A percentile compares a stretch with the other conserved stretches of the same genome.
Evolutionary conservation across 2,329 filamentous ascomycete genomes (phyloP).

Genomic region (Apiospora kogelbergensis): DNA sequence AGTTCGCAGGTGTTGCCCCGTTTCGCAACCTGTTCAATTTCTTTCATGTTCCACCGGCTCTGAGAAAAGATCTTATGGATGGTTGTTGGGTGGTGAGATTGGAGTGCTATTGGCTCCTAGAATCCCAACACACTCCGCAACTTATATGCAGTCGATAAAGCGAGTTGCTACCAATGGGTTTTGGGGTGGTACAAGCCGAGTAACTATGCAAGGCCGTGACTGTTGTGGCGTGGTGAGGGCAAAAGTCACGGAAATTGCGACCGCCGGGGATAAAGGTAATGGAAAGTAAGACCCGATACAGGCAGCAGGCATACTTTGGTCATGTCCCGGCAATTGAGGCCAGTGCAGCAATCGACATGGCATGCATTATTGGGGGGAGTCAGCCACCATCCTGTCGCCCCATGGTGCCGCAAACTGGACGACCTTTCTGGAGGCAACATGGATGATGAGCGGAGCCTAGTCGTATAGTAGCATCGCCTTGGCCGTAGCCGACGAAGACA

Average conservation of each 20-base stretch:
- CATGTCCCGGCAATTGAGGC: background rate
- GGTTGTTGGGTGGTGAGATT: background rate
- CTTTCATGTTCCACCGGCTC: constrained; percentile 8
- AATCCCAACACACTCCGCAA: background rate
- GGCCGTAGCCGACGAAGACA: background rate
- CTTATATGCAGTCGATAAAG: constrained; percentile 1
- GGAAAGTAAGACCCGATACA: background rate
- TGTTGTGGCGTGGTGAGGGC: constrained; percentile 1
- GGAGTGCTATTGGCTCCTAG: background rate
- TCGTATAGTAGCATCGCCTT: background rate
- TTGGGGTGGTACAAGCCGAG: constrained; percentile 9
- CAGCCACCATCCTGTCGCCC: background rate
- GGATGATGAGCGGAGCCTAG: background rate
- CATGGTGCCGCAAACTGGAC: background rate
- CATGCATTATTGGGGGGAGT: background rate
- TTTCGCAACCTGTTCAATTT: constrained; percentile 2
- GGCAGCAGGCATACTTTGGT: background rate
- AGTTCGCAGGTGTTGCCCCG: background rate
- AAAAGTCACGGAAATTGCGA: background rate
- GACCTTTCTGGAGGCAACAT: background rate
- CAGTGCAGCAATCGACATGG: background rate
- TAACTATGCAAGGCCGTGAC: constrained; percentile 1
- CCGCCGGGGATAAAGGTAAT: background rate
- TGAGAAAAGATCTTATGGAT: background rate
- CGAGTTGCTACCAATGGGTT: background rate